Evolutionary conservation across 169 alveolate species (phyloP).

Genomic region (Plasmodium berghei): DNA sequence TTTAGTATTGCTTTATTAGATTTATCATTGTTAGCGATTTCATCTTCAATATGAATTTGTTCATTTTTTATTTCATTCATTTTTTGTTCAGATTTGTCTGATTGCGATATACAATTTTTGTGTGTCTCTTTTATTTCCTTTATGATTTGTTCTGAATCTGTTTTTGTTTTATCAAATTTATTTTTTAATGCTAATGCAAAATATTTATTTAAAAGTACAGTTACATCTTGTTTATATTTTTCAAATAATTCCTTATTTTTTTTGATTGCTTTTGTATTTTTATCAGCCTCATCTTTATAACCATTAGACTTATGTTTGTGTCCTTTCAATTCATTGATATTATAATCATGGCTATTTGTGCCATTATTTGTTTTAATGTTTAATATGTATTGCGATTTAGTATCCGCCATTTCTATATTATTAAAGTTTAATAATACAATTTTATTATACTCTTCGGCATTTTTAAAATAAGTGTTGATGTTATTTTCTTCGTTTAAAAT

Average conservation of each 20-base stretch:
- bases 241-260: not conserved
- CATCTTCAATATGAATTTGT: not conserved
- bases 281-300: not conserved
- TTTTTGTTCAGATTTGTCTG: not conserved
- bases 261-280: not conserved
- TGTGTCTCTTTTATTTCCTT: not conserved
- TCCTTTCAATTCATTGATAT: not conserved
- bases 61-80: not conserved
- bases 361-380: not conserved
- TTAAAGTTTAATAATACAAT: not conserved
- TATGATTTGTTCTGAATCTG: not conserved
- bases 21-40: not conserved
- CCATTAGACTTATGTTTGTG: not conserved
- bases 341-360: too few relatives aligned
- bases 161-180: not conserved
- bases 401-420: conserved; percentile 6
- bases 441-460: conserved; percentile 14
- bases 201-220: conserved; percentile 2
- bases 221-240: not conserved
- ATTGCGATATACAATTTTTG: not conserved
- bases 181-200: conserved; percentile 6
- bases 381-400: not conserved
- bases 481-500: not conserved
- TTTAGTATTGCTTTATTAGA: not conserved
- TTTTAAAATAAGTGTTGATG: not conserved